Evolutionary conservation across 2,329 filamentous ascomycete genomes (phyloP).

Genomic region (Colletotrichum echinochloae): DNA sequence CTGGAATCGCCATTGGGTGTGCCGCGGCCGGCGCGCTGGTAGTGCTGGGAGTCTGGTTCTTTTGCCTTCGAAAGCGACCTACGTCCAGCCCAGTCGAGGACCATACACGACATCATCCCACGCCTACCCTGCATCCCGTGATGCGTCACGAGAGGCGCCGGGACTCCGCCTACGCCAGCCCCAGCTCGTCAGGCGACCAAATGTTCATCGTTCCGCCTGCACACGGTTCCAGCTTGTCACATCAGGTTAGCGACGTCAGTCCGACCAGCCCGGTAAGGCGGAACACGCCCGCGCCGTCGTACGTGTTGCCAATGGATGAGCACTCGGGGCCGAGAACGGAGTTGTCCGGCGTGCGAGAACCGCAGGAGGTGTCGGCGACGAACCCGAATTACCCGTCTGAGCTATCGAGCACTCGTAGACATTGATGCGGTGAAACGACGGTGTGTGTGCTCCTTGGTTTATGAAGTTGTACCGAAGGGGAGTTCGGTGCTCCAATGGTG

Average conservation of each 20-base stretch:
- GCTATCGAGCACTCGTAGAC: slow-evolving; percentile 1
- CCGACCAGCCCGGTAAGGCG: slow-evolving; percentile 20
- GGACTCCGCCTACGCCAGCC: slow-evolving; percentile 18
- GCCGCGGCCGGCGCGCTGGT: slow-evolving; percentile 8
- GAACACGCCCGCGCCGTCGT: slow-evolving; percentile 33
- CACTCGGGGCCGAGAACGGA: slow-evolving; percentile 21
- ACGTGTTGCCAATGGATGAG: slow-evolving; percentile 25
- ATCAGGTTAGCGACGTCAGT: slow-evolving; percentile 27
- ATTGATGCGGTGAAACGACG: neutral
- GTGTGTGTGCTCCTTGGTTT: neutral
- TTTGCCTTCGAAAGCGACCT: slow-evolving; percentile 1
- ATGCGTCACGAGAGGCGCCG: slow-evolving; percentile 18
- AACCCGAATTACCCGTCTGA: slow-evolving; percentile 18
- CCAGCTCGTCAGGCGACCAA: slow-evolving; percentile 25
- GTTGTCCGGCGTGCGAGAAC: slow-evolving; percentile 14
- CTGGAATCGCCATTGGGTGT: slow-evolving; percentile 27
- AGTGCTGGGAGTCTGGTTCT: slow-evolving; percentile 25
- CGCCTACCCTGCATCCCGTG: slow-evolving; percentile 9
- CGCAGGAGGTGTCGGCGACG: slow-evolving; percentile 29
- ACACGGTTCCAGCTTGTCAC: slow-evolving; percentile 13
- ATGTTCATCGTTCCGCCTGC: slow-evolving; percentile 18
- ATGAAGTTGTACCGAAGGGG: neutral
- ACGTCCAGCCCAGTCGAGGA: neutral
- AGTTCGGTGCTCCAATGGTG: neutral
- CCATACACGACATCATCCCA: neutral